phyloP scores from a whole-genome alignment of 225 moss, liverwort and hornwort genomes.

The Sphagnum contortum region DNA sequence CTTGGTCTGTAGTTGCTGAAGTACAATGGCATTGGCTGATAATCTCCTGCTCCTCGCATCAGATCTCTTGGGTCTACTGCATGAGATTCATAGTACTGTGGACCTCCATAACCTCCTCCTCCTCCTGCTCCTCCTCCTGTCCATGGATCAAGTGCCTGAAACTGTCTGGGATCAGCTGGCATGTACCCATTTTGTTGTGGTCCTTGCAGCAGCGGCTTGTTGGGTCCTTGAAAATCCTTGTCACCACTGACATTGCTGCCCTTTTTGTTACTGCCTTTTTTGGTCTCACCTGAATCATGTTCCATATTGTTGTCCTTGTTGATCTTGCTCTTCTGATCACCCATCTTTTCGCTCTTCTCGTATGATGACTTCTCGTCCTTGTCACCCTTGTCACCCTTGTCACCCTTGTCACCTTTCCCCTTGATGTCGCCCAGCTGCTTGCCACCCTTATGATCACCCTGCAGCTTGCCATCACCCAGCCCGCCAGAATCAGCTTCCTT shows the following conservation, averaged over 20 bases:
- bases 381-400: slow-evolving; percentile 27
- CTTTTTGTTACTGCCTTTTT: not conserved
- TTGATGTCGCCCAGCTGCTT: slow-evolving; percentile 10
- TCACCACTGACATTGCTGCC: not conserved
- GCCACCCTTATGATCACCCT: too few relatives aligned
- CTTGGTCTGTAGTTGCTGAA: slow-evolving; percentile 44
- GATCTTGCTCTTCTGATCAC: slow-evolving; percentile 1
- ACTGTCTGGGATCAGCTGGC: too few relatives aligned
- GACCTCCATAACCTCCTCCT: slow-evolving; percentile 16
- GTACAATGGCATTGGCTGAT: slow-evolving; percentile 38
- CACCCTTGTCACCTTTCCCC: slow-evolving; percentile 10
- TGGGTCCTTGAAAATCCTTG: not conserved
- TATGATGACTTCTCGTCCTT: slow-evolving; percentile 26
- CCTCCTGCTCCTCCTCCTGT: too few relatives aligned
- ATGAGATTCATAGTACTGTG: slow-evolving; percentile 16
- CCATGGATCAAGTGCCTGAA: slow-evolving; percentile 20
- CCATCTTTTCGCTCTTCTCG: slow-evolving; percentile 8
- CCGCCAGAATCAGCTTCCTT: too few relatives aligned
- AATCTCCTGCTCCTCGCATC: slow-evolving; percentile 4
- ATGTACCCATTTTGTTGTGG: slow-evolving; percentile 11
- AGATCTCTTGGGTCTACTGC: slow-evolving; percentile 3
- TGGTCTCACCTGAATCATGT: not conserved
- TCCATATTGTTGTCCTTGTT: slow-evolving; percentile 18
- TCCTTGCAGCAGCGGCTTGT: slow-evolving; percentile 14
- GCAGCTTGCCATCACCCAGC: too few relatives aligned